Base-by-base conservation (phyloP, 2,329 filamentous ascomycete species). In the Xylogone sp. region DNA sequence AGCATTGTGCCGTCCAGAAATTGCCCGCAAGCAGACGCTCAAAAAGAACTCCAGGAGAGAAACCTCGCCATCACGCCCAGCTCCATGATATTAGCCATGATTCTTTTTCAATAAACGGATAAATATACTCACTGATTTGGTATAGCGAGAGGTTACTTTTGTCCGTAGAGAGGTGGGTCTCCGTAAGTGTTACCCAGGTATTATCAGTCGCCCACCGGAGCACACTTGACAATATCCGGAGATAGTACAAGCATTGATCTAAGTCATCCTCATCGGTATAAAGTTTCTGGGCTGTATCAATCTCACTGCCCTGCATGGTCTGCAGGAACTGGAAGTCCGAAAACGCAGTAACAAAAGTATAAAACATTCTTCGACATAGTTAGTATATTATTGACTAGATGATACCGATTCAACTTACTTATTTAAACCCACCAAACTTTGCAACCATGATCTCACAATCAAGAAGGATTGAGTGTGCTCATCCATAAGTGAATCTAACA, bases 391-490 rank as follows among this genome's bases (percentile, higher is more conserved):
- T 21, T n/a, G 19, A 5, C 21, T 20, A 8, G 20, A 21, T 16
- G 21, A 22, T 21, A 12, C 22, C 24, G 13, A 18, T 10, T 48
- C 27, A 24, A 67, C 73, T 62, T 69, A 84, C 82, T 81, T 82
- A 57, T 87, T 82, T 56, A 84, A 77, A 2, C 82, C 81, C 51
- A 82, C 68, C 61, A 84, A 75, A 51, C 67, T 84, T 59, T 88
- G 86, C 3, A 97, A 75, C 92, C 93, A 97, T 46, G 81, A 84
- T 60, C 86, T 87, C 39, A 90, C 83, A 21, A 87, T 86, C 69
- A 90, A 86, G 55, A 86, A 90, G 13, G 87, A 73, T 59, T 92
- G 88, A 2, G 84, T 86, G 19, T 81, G 78, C 53, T 90, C 84
- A 53, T 92, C 86, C 18, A 81, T 71, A 1, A 97, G 74, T 1